These are phyloP conservation scores for Phytophthora syringae DNA, from an alignment of 352 stramenopile species.

Conservation along the genomic window DNA sequence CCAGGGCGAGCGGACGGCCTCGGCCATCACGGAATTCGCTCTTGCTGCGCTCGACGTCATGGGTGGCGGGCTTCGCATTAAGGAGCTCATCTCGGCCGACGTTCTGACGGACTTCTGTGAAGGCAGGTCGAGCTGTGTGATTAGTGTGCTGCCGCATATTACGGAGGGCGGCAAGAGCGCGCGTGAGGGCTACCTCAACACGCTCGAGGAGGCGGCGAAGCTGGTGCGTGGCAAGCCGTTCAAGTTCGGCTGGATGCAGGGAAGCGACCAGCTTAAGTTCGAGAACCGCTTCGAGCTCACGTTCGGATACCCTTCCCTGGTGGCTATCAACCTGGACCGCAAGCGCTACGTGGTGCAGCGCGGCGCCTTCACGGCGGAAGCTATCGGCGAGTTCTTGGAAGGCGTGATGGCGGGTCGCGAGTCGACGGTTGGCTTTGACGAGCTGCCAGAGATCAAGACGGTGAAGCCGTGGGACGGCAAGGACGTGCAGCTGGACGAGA, in stretches of 20 bases:
- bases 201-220: conserved; percentile 84
- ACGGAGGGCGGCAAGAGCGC: conserved; percentile 85
- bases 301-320: conserved; percentile 92
- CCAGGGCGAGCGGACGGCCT: conserved; percentile 85
- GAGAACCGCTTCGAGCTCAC: conserved; percentile 90
- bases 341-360: conserved; percentile 87
- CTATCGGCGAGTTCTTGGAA: conserved; percentile 80
- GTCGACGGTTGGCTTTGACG: conserved; percentile 63
- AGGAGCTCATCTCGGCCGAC: conserved; percentile 73
- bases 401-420: conserved; percentile 76
- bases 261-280: conserved; percentile 83
- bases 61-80: conserved; percentile 79
- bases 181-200: conserved; percentile 86
- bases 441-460: conserved; percentile 67
- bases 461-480: conserved; percentile 84
- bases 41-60: conserved; percentile 76
- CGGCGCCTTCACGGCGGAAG: conserved; percentile 67
- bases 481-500: conserved; percentile 73
- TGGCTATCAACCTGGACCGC: conserved; percentile 89
- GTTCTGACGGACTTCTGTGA: conserved; percentile 85
- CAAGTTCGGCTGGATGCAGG: conserved; percentile 92
- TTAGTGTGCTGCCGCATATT: conserved; percentile 91
- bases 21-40: conserved; percentile 81
- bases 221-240: conserved; percentile 90
- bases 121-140: conserved; percentile 90